Evolutionary conservation across 2,329 filamentous ascomycete genomes (phyloP), one percentile per base, ranked within the genome.

Genomic region (Penicillium nordicum): DNA sequence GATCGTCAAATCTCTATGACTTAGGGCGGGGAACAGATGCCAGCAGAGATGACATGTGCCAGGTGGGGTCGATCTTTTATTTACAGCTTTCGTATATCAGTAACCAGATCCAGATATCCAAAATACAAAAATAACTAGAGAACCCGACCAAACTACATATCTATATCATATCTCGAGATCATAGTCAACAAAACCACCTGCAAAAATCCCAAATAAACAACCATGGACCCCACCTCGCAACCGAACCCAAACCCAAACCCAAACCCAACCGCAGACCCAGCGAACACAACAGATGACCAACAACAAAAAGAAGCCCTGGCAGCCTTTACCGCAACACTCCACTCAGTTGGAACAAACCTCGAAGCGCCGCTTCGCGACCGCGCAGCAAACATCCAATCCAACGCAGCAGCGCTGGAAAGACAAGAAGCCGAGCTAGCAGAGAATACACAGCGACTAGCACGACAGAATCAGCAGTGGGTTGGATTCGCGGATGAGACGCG

Each of bases 351-450:
- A 69, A 73, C 67, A 70, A 79, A 75, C 50, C 76, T 84, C 63
- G 80, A 84, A 63, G 68, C 75, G 18, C 78, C 82, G 45, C 76
- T 85, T 48, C 80, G 80, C 59, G 76, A 77, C 47, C 80, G 83
- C 52, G 82, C 82, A 21, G 72, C 76, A 43, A 80, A 79, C 55
- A 76, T 87, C n/a, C 82, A 85, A 68, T 68, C 74, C 42, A 86
- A 86, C 67, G 74, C 78, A 14, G 67, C 73, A 7, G 79, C 79
- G 1, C 79, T 87, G 34, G 69, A 75, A 14, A 80, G 79, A 62
- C 84, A 87, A 65, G 82, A 87, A 65, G 75, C 73, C 41, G 78
- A 82, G 43, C 64, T 85, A 37, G 74, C 71, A 41, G 79, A 76
- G 62, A 72, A 79, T 59, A 84, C 81, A n/a, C 72, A 72, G 11